These are phyloP conservation scores for Tricholoma hemisulphureum DNA, from an alignment of 768 basidiomycete genomes.

Conservation along the genomic window DNA sequence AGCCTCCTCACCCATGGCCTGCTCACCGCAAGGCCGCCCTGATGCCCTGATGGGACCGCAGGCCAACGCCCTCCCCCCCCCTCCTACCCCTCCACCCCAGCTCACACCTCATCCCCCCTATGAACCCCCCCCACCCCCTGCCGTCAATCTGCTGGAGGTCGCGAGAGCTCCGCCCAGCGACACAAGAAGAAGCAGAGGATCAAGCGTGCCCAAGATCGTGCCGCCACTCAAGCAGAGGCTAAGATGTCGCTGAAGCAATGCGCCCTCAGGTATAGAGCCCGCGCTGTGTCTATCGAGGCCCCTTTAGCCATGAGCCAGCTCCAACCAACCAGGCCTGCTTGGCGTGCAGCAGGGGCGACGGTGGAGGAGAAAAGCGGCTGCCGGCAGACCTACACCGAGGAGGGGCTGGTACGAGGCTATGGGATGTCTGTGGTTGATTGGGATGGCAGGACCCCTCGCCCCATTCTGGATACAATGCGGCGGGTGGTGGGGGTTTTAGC, in stretches of 20 bases:
- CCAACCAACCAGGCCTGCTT: not conserved
- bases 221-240: not conserved
- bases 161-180: not conserved
- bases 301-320: not conserved
- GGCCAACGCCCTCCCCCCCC: not conserved
- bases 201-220: not conserved
- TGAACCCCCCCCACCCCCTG: not conserved
- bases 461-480: not conserved
- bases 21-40: too few species aligned
- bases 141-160: not conserved
- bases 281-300: not conserved
- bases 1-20: too few species aligned
- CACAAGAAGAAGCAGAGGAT: not conserved
- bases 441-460: not conserved
- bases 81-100: not conserved
- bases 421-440: not conserved
- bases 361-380: not conserved
- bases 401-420: not conserved
- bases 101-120: not conserved
- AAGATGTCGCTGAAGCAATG: not conserved
- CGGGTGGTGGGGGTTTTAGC: not conserved
- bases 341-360: not conserved
- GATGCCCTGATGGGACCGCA: not conserved
- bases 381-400: not conserved
- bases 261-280: not conserved